Percentiles rank a stretch among this genome's conserved stretches.
phyloP scores from a whole-genome alignment of 768 basidiomycete genomes.

The Imleria badia region DNA sequence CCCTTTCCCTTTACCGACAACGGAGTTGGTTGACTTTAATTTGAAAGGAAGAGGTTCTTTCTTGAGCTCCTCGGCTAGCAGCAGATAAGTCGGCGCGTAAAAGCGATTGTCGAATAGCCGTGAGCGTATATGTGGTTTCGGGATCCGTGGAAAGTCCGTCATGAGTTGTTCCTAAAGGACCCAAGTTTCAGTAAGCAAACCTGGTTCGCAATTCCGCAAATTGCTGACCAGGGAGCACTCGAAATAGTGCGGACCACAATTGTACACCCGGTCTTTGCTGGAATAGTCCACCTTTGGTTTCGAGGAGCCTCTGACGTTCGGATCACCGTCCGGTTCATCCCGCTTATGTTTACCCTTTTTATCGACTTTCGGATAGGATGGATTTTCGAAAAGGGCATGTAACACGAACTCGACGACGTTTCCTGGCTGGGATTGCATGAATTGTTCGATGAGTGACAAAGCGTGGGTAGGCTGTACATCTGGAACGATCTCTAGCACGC shows the following conservation, averaged over 20 bases:
- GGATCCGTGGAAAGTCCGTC: conserved; percentile 56
- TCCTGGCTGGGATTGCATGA: conserved; percentile 35
- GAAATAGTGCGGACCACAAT: conserved; percentile 46
- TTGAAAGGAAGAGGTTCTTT: conserved; percentile 36
- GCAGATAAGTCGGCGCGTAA: conserved; percentile 67
- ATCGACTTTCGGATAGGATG: conserved; percentile 55
- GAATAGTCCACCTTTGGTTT: conserved; percentile 56
- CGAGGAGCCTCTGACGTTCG: conserved; percentile 25
- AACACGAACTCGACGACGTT: conserved; percentile 53
- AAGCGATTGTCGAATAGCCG: conserved; percentile 40
- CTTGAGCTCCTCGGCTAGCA: conserved; percentile 40
- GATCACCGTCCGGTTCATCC: conserved; percentile 29
- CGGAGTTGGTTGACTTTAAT: conserved; percentile 35
- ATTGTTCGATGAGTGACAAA: conserved; percentile 44
- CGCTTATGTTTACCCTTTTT: conserved; percentile 48
- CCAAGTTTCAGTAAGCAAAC: background rate
- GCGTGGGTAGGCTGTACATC: conserved; percentile 64
- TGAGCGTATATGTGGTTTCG: conserved; percentile 53
- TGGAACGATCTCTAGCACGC: conserved; percentile 67
- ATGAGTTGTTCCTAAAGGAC: conserved; percentile 49
- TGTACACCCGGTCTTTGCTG: conserved; percentile 42
- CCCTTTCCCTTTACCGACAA: conserved; percentile 41
- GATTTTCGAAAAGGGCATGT: conserved; percentile 61
- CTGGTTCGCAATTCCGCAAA: background rate
- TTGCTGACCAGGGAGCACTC: conserved; percentile 50